phyloP scores from a whole-genome alignment of 768 basidiomycete species.

The Rhizopogon roseolus region DNA sequence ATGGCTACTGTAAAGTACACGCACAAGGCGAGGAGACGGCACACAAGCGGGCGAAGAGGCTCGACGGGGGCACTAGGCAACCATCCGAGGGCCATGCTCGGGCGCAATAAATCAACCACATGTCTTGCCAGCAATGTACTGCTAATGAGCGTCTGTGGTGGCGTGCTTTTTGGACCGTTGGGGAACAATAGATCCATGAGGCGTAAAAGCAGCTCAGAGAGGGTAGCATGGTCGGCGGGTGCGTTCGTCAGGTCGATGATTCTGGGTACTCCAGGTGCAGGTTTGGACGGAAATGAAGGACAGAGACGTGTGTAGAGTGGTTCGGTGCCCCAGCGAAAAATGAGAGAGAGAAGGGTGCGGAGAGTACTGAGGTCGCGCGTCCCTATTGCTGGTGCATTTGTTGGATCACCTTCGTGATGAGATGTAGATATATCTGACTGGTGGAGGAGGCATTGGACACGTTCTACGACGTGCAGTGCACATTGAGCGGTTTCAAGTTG shows the following conservation, averaged over 20 bases:
- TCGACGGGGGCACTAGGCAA: constrained; percentile 49
- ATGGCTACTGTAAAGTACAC: constrained; percentile 22
- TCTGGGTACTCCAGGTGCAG: constrained; percentile 18
- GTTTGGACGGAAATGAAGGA: constrained; percentile 33
- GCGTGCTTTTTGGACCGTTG: constrained; percentile 37
- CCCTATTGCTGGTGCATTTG: constrained; percentile 37
- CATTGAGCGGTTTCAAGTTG: constrained; percentile 52
- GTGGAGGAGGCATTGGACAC: constrained; percentile 41
- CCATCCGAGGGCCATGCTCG: constrained; percentile 69
- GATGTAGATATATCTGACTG: neutral
- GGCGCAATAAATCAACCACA: constrained; percentile 50
- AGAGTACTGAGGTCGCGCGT: constrained; percentile 62
- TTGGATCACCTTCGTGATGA: neutral
- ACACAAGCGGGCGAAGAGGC: constrained; percentile 42
- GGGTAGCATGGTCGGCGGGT: constrained; percentile 36
- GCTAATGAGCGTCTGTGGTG: constrained; percentile 56
- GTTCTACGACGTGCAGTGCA: constrained; percentile 45
- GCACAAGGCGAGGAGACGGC: constrained; percentile 61
- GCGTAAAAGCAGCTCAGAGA: constrained; percentile 39
- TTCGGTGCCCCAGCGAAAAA: constrained; percentile 69
- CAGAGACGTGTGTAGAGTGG: constrained; percentile 44
- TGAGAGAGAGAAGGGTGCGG: constrained; percentile 59
- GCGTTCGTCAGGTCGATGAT: constrained; percentile 42
- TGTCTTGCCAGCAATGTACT: constrained; percentile 57
- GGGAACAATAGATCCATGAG: constrained; percentile 53